Evolutionary conservation across 176 grass and related monocot species (phyloP), one percentile per base, ranked within the genome.

Genomic region (sorghum (Sorghum bicolor)): DNA sequence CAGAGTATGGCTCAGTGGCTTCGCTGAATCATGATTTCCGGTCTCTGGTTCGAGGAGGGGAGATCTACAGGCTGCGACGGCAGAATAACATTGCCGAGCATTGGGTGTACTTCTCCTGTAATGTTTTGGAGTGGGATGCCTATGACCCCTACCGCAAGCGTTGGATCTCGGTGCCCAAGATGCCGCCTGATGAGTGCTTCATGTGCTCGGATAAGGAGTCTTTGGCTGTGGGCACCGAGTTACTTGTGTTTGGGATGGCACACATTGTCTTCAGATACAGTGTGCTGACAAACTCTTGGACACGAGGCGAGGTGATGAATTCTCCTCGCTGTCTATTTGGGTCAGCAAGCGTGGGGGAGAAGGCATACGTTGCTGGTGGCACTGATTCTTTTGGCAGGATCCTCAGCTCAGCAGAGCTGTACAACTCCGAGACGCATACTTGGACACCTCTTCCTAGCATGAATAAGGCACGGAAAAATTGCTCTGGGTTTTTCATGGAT

Each of bases 21-120:
- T 94, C 61, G 1, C 64, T 97, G 20, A 91, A 61, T 83, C 83
- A 15, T 2, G 45, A 76, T 52, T 94, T 97, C 83, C 77, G 64
- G 11, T 90, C 74, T 3, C 39, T 94, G 24, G 83, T 97, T 58
- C 83, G 82, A 25, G 72, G 64, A 28, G 87, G 90, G 41, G 92
- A 97, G 43, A 84, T 97, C 66, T 97, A 97, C 67, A 65, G 66
- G 74, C 69, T 90, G 41, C 84, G 94, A 8, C 83, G 84, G 17
- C 67, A 80, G 74, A 85, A 89, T 25, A 82, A 79, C 29, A 87
- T 97, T 4, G 34, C 88, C 0, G 92, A 97, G 81, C 92, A 94
- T 76, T 97, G 94, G 94, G 84, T 97, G 17, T 97, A 97, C 65
- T 94, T 92, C 88, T 94, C 90, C 8, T 92, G 88, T 84, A 89